Base-by-base conservation (phyloP, 305 asterid genomes). In the Rubia peregrina region DNA sequence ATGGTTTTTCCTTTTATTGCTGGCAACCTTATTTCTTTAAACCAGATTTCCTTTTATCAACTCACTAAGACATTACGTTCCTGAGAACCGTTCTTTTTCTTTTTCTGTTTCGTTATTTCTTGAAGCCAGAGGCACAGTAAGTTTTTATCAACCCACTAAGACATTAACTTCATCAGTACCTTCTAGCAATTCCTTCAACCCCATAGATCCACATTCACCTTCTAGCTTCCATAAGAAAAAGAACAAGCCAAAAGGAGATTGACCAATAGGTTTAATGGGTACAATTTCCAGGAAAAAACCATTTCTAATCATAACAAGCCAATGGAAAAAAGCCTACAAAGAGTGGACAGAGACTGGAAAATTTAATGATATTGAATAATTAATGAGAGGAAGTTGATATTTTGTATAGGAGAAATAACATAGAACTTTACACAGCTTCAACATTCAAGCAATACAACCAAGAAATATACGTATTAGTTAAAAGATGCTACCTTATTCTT, bases 11-110 rank as follows among this genome's bases (percentile, higher is more conserved):
- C 11, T 61, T 7, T 36, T 30, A 21, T 62, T 67, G 53, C 44
- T 61, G 69, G 30, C 61, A 26, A 14, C n/a, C 30, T 57, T n/a
- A 46, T 63, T 13, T 55, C 73, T 40, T 46, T 21, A 26, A 46
- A 56, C 19, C 24, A 59, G 17, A 43, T 42, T 57, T 57, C 9
- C 57, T 73, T 64, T 57, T 42, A 66, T 67, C 43, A 43, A 55
- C 51, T 65, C 43, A 66, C 17, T 12, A 26, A 7, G 17, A 56
- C 61, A 53, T n/a, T 5, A 40, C 40, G 7, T 36, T 36, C 40
- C 40, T 36, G 40, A 36, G 40, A 36, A 36, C 40, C 6, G 6
- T 36, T 36, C 40, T 16, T 43, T 61, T 12, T 5, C n/a, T 26
- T 6, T 61, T 61, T 16, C 16, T 30, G 19, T 36, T 67, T 38